Evolutionary conservation across 2,329 filamentous ascomycete species (phyloP).

Genomic region (Myriosclerotinia duriaeana): DNA sequence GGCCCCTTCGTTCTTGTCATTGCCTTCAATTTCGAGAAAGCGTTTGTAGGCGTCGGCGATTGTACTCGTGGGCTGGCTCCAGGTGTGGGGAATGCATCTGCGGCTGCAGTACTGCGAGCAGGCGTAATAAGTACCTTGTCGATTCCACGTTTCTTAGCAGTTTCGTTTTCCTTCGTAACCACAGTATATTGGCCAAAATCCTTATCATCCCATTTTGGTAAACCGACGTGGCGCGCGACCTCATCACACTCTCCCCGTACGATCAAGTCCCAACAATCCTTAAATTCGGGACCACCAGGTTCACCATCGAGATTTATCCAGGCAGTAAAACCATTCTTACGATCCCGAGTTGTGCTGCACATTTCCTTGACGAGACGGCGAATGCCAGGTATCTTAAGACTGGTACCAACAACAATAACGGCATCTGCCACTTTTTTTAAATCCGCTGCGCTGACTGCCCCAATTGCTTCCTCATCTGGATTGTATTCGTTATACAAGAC

Average conservation of each 20-base stretch:
- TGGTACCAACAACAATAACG: conserved; percentile 92
- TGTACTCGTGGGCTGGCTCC: conserved; percentile 54
- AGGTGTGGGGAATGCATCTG: conserved; percentile 56
- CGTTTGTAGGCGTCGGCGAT: conserved; percentile 35
- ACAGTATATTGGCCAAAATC: conserved; percentile 52
- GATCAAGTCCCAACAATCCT: conserved; percentile 90
- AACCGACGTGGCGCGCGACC: conserved; percentile 70
- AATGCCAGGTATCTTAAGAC: conserved; percentile 90
- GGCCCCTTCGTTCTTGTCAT: not conserved
- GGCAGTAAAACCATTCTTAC: conserved; percentile 80
- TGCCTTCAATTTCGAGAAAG: conserved; percentile 28
- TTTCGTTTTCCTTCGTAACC: conserved; percentile 45
- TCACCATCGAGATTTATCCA: conserved; percentile 93
- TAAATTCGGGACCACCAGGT: conserved; percentile 79
- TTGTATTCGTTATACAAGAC: conserved; percentile 98
- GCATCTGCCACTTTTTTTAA: conserved; percentile 84
- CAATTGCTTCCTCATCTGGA: conserved; percentile 94
- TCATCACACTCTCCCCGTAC: conserved; percentile 86
- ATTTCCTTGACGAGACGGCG: conserved; percentile 86
- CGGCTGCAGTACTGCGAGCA: conserved; percentile 42
- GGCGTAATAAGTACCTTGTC: conserved; percentile 47
- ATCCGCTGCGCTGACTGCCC: conserved; percentile 83
- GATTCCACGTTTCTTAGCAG: conserved; percentile 44
- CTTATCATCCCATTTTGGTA: conserved; percentile 60
- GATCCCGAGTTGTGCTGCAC: conserved; percentile 79